Base-by-base conservation (phyloP, 2,329 filamentous ascomycete species). In the Rhinocladiella mackenziei region DNA sequence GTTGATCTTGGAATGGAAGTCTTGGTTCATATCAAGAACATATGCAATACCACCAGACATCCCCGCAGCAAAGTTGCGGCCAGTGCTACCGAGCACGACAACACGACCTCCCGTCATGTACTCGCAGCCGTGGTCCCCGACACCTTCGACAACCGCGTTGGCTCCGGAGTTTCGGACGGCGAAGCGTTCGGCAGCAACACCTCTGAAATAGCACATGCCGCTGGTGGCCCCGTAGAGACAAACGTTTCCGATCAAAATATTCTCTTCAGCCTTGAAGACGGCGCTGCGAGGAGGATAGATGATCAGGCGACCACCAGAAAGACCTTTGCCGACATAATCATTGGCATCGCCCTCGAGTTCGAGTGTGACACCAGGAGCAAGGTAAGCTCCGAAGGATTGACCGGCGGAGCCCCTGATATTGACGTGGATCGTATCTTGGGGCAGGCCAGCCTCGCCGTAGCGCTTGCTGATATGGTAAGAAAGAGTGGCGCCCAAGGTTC, bases 21-120 rank as follows among this genome's bases (percentile, higher is more conserved):
- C 88, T 55, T 84, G 78, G 64, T 91, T 79, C 62, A 92, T 84
- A 62, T 97, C 91, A 20, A 97, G 79, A 41, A 96, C 81, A 61
- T 95, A 97, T 13, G 89, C 89, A 60, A 97, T 96, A 75, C 91
- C 91, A 62, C 91, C 91, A 61, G 89, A 96, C 91, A 97, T 97
- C 75, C 91, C 91, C 50, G 91, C 91, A 58, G 89, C 91, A 62
- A 97, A 97, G 75, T 97, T 97, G 58, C 91, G 89, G 33, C 91
- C 91, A 62, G 89, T 95, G 60, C 79, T 81, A 46, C 91, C 91
- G 35, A 97, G 77, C 60, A 94, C 78, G 54, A 97, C 73, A 38
- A 96, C 76, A 62, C 89, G 87, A 63, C 91, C 91, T 64, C 91
- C 91, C 60, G 91, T 96, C 91, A 97, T 97, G 78, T 97, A 97